Percentiles rank a stretch among this genome's conserved stretches.
These are phyloP conservation scores for Davidsoniella virescens DNA, from an alignment of 2,329 filamentous ascomycete species.

Conservation along the genomic window DNA sequence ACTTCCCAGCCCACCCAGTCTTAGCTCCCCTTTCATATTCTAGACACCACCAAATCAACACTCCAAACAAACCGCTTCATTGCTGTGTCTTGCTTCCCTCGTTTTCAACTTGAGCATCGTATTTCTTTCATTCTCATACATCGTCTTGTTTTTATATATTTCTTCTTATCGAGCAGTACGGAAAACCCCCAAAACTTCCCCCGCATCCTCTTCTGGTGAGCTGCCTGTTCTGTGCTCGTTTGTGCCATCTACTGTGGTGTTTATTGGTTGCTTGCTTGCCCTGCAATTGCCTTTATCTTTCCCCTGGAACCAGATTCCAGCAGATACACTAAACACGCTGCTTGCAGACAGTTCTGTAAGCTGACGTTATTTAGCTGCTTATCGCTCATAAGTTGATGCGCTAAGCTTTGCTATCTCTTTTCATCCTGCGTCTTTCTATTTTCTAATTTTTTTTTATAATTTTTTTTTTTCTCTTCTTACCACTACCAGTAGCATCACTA, in stretches of 20 bases:
- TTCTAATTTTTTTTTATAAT: conserved; percentile 8
- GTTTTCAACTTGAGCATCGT: too few relatives aligned
- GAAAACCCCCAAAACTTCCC: not conserved
- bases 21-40: conserved; percentile 1
- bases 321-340: not conserved
- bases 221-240: not conserved
- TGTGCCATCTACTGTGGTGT: not conserved
- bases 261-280: not conserved
- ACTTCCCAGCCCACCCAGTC: too few relatives aligned
- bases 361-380: not conserved
- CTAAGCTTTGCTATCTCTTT: not conserved
- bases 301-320: not conserved
- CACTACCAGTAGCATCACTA: not conserved
- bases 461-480: not conserved
- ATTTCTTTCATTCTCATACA: too few relatives aligned
- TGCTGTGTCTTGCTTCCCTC: too few relatives aligned
- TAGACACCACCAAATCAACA: not conserved
- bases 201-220: not conserved
- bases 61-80: too few relatives aligned
- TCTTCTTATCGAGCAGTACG: not conserved
- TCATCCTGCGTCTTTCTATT: not conserved
- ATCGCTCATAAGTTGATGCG: not conserved
- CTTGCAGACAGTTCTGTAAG: not conserved
- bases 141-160: too few relatives aligned
- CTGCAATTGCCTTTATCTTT: not conserved